Evolutionary conservation across 805 yeast species (phyloP), one percentile per base, ranked within the genome.

Genomic region (Candida broadrunensis): DNA sequence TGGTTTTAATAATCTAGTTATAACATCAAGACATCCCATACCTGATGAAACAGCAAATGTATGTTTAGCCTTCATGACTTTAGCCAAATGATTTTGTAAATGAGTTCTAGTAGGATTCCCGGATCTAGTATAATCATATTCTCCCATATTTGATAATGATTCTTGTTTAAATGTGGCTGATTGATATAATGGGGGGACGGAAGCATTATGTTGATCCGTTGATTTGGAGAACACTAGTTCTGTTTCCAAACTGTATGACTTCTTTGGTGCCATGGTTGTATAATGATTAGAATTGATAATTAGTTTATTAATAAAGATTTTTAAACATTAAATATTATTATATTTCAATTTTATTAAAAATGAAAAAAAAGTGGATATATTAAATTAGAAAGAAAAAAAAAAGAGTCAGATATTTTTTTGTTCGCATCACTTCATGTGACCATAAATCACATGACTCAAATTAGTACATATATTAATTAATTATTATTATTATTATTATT

Each of bases 121-220:
- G 12, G 95, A 84, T 51, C 98, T 74, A 0, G 97, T 88, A 57
- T 82, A 88, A 51, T 81, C 84, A 47, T 70, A 70, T 45, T 74
- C 77, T 2, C 95, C 91, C 83, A 85, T 78, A 52, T 84, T 81
- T 30, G 78, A 70, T 45, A 87, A 67, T 1, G 86, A 77, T 34
- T 73, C 74, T 61, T 87, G 93, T 63, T 88, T 89, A 72, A 90
- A 90, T 5, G 98, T 90, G n/a, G 98, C 96, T 1, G 93, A 80
- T 61, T 88, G 95, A 65, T 90, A 90, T 31, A 90, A 71, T 3
- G 98, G 97, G 9, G 95, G 88, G 20, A 84, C 83, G 4, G 93
- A 83, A 1, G 97, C 80, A 47, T 83, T 79, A 70, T 81, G 77
- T 53, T 80, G 83, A 63, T 90, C 97, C 14, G 46, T 45, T 50